Base-by-base conservation (phyloP, 164 flowering plant species). In the Houttuynia cordata region DNA sequence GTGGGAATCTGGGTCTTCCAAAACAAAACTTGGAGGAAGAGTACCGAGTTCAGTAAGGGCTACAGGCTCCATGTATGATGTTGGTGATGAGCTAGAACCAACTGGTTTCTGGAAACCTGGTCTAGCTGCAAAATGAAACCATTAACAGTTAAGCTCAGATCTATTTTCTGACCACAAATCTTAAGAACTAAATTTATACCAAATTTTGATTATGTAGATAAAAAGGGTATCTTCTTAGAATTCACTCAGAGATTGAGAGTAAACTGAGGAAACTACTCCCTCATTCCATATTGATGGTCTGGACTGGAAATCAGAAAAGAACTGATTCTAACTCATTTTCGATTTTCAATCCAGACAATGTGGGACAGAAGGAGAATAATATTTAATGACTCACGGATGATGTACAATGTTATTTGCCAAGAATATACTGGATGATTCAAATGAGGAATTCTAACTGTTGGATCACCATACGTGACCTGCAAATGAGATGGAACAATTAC, bases 401-500 rank as follows among this genome's bases (percentile, higher is more conserved):
- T 81, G 75, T 87, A 86, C 66, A 92, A 65, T 34, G 51, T 65
- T 53, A 79, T 78, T 39, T 79, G 74, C 98, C 98, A 92, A 61
- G 76, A 79, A 80, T 84, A 87, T 49, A 62, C 76, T 24, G 81
- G 74, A 59, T 78, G 75, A 49, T 62, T 80, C 73, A 92, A 60
- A 79, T 85, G 86, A 63, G 83, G 87, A 76, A 89, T 75, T 74
- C 98, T 83, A 21, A 79, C 98, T 8, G 67, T 75, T 22, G 98
- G 98, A 76, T 92, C 96, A 61, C 98, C 98, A 78, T 92, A 92
- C 0, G 96, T 89, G 70, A 92, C 81, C 98, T 92, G 80, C 50
- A 69, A 47, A 69, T 17, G 24, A 41, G 0, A 64, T 45, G 40
- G 8, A 12, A 19, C 22, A 47, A 24, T 58, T 53, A 58, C 39